A percentile compares a stretch with the other conserved stretches of the same genome.
Conservation (phyloP, 768 basidiomycete species). For the Boletus vinaceobasis region DNA sequence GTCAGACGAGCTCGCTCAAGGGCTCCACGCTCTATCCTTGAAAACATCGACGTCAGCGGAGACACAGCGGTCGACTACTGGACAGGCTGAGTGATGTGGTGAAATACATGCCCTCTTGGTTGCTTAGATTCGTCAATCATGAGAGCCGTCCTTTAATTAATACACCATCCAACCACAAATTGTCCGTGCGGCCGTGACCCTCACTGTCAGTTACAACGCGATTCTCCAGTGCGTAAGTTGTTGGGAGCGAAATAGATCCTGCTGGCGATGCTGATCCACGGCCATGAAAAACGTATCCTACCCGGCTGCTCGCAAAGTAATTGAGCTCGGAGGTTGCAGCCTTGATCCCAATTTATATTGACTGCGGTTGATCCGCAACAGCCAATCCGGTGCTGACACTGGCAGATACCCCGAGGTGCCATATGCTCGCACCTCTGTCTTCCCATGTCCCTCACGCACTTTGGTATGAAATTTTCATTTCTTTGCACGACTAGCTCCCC, state of each 20-base stretch:
- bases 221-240: constrained; percentile 17
- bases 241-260: constrained; percentile 4
- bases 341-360: constrained; percentile 10
- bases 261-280: constrained; percentile 18
- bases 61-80: constrained; percentile 21
- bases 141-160: constrained; percentile 29
- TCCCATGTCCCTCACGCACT: constrained; percentile 14
- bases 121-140: constrained; percentile 28
- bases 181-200: constrained; percentile 17
- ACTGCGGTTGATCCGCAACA: constrained; percentile 30
- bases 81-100: constrained; percentile 24
- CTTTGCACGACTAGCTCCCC: constrained; percentile 10
- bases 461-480: constrained; percentile 22
- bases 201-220: constrained; percentile 12
- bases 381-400: constrained; percentile 17
- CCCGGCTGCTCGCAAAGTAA: constrained; percentile 1
- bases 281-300: constrained; percentile 11
- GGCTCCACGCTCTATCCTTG: constrained; percentile 75
- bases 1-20: constrained; percentile 64
- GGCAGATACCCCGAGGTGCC: constrained; percentile 4
- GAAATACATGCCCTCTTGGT: constrained; percentile 13
- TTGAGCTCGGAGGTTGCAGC: background rate
- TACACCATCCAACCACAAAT: constrained; percentile 20
- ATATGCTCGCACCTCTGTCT: constrained; percentile 7
- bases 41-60: constrained; percentile 69